These are phyloP conservation scores for Hypericum perforatum DNA, from an alignment of 345 rosid genomes.

Conservation along the genomic window DNA sequence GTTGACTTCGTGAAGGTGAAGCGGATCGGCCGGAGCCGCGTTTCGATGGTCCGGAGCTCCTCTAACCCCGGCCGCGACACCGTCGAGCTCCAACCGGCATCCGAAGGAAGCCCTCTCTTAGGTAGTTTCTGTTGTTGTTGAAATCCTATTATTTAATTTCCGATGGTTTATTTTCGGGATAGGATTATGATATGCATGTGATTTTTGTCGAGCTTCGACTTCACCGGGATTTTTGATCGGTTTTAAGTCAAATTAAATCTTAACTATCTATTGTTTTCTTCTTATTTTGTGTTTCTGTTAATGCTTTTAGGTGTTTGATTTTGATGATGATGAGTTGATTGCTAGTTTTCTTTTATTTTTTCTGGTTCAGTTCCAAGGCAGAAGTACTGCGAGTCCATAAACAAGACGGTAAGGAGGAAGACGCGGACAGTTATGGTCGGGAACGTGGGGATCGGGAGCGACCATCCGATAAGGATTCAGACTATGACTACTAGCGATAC, in stretches of 20 bases:
- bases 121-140: slow-evolving; percentile 37
- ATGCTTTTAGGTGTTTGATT: background rate
- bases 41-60: slow-evolving; percentile 52
- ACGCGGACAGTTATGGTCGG: slow-evolving; percentile 94
- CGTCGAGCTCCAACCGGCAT: slow-evolving; percentile 72
- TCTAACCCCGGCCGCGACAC: slow-evolving; percentile 40
- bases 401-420: slow-evolving; percentile 86
- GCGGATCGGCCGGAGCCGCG: slow-evolving; percentile 37
- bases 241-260: too few relatives aligned
- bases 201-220: too few relatives aligned
- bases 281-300: background rate
- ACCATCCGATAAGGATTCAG: slow-evolving; percentile 88
- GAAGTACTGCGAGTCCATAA: slow-evolving; percentile 83
- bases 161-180: too few relatives aligned
- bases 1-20: slow-evolving; percentile 56
- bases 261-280: background rate
- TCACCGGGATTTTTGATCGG: too few relatives aligned
- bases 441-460: slow-evolving; percentile 81
- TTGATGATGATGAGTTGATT: background rate
- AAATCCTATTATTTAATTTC: background rate
- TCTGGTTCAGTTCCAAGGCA: slow-evolving; percentile 66
- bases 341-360: background rate
- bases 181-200: too few relatives aligned
- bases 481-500: slow-evolving; percentile 96
- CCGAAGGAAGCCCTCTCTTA: slow-evolving; percentile 77